These are phyloP conservation scores for Silybum marianum DNA, from an alignment of 129 eudicot species.

Conservation along the genomic window DNA sequence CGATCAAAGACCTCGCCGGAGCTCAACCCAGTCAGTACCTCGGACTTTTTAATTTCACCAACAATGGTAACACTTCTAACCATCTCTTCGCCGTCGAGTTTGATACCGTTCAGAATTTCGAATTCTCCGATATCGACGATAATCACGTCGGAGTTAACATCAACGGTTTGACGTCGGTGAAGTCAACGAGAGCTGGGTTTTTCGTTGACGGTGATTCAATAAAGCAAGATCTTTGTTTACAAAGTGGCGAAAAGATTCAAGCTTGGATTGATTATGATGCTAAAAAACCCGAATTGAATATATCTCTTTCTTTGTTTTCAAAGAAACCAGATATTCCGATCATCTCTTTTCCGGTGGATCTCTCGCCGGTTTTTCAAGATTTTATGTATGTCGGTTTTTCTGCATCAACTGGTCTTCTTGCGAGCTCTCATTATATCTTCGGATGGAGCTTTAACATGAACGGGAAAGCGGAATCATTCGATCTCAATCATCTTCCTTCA, in stretches of 20 bases:
- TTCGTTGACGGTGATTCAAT: conserved; percentile 36
- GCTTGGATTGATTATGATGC: conserved; percentile 78
- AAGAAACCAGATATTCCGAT: conserved; percentile 49
- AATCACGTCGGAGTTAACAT: conserved; percentile 71
- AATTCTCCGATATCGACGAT: conserved; percentile 54
- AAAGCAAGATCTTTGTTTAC: conserved; percentile 42
- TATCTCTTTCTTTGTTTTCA: conserved; percentile 49
- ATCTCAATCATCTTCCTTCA: conserved; percentile 38
- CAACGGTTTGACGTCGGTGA: conserved; percentile 48
- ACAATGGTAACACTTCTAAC: conserved; percentile 48
- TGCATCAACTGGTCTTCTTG: conserved; percentile 63
- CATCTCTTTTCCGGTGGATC: conserved; percentile 51
- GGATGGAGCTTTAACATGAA: conserved; percentile 78
- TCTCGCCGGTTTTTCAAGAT: conserved; percentile 48
- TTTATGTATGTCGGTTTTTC: conserved; percentile 73
- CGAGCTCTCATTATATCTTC: conserved; percentile 57
- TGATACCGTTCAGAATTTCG: conserved; percentile 66
- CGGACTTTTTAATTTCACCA: conserved; percentile 51
- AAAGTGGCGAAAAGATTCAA: conserved; percentile 44
- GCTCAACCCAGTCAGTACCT: conserved; percentile 67
- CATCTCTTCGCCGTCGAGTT: conserved; percentile 72
- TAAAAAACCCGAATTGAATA: conserved; percentile 26
- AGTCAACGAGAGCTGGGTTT: conserved; percentile 44
- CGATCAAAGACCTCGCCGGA: conserved; percentile 40
- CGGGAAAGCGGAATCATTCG: conserved; percentile 41